phyloP scores from a whole-genome alignment of 1,139 yeast species.

The Scheffersomyces quercinus region DNA sequence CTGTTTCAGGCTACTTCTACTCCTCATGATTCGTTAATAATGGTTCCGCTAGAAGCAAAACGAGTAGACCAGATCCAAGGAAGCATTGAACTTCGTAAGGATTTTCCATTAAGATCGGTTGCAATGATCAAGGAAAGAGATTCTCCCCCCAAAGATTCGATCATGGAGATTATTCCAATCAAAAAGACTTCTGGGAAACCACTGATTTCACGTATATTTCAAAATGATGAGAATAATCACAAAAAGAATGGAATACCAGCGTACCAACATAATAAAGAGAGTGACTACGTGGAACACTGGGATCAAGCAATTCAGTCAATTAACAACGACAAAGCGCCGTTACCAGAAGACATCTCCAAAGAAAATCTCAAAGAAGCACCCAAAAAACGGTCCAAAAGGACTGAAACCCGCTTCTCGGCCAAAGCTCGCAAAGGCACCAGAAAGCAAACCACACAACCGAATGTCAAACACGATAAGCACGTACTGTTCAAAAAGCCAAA shows the following conservation, averaged over 20 bases:
- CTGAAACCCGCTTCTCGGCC: too few species aligned
- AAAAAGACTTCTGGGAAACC: neutral
- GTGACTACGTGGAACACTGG: too few species aligned
- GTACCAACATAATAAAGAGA: too few species aligned
- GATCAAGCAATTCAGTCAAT: too few species aligned
- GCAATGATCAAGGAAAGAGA: neutral
- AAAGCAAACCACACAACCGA: too few species aligned
- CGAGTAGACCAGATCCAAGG: conserved; percentile 11
- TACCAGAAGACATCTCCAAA: too few species aligned
- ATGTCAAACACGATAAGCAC: neutral
- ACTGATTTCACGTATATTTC: neutral
- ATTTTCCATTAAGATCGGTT: neutral
- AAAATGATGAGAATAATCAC: neutral
- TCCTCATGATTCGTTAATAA: conserved; percentile 10
- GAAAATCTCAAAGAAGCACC: too few species aligned
- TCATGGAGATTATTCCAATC: too few species aligned
- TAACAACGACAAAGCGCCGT: too few species aligned
- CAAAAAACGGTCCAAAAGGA: too few species aligned
- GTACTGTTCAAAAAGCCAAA: neutral
- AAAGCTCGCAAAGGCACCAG: too few species aligned
- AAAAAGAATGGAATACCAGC: neutral
- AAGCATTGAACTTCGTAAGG: neutral
- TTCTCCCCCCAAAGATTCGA: too few species aligned
- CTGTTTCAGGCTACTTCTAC: conserved; percentile 17
- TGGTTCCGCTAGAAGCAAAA: conserved; percentile 6